Evolutionary conservation across 2,329 filamentous ascomycete species (phyloP).

Genomic region (Fusarium xyrophilum): DNA sequence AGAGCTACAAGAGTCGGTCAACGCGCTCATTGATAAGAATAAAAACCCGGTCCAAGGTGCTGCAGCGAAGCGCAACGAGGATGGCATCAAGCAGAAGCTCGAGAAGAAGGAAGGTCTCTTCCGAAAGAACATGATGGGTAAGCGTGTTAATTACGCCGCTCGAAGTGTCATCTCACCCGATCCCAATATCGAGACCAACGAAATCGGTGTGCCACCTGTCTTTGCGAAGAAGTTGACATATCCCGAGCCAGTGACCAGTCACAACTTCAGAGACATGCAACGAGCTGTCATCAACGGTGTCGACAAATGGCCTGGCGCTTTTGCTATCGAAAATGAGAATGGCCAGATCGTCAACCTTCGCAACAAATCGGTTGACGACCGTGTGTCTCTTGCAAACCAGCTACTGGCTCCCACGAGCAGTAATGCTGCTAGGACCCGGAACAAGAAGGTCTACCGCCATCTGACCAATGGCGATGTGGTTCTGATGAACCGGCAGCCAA

Average conservation of each 20-base stretch:
- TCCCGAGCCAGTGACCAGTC: constrained; percentile 94
- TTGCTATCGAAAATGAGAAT: constrained; percentile 94
- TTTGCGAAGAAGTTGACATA: constrained; percentile 97
- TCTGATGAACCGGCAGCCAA: constrained; percentile 98
- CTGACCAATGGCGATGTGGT: constrained; percentile 97
- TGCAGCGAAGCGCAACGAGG: constrained; percentile 79
- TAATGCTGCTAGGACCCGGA: constrained; percentile 75
- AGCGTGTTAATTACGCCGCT: constrained; percentile 97
- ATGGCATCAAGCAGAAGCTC: constrained; percentile 96
- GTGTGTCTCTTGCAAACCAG: constrained; percentile 89
- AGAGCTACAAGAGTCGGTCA: constrained; percentile 85
- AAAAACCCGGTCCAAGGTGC: constrained; percentile 82
- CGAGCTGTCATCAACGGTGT: constrained; percentile 95
- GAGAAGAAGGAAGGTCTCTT: constrained; percentile 99
- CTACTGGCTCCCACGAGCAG: constrained; percentile 83
- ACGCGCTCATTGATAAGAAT: constrained; percentile 89
- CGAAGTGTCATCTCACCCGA: constrained; percentile 98
- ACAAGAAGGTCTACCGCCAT: constrained; percentile 97
- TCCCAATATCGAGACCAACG: constrained; percentile 98
- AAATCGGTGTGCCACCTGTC: constrained; percentile 97
- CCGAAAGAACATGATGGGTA: constrained; percentile 99
- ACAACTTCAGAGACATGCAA: constrained; percentile 95
- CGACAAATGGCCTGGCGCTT: constrained; percentile 91
- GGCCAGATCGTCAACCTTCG: constrained; percentile 88
- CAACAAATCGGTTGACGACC: constrained; percentile 86